Percentiles rank a stretch among this genome's conserved stretches.
Conservation (phyloP, 2,329 filamentous ascomycete genomes). For the Paecilomyces dactylethromorphus region DNA sequence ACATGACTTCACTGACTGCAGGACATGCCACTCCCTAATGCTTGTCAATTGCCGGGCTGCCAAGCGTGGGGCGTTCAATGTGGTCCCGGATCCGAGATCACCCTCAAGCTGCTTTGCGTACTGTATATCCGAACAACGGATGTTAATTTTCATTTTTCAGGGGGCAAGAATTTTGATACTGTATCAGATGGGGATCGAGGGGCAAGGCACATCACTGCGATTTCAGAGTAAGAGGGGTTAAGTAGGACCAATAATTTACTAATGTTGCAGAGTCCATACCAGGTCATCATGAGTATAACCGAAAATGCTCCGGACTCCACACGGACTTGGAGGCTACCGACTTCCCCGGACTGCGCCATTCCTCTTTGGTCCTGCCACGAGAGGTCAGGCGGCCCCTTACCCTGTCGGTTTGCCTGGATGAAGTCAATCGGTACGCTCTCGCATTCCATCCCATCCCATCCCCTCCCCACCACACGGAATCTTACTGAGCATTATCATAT, state of each 20-base stretch:
- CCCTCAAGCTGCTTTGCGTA: not conserved
- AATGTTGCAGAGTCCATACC: not conserved
- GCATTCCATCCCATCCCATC: not conserved
- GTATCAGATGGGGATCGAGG: not conserved
- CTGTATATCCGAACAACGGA: too few relatives aligned
- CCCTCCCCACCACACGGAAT: too few relatives aligned
- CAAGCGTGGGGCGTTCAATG: not conserved
- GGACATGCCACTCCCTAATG: not conserved
- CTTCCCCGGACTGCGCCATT: conserved; percentile 1
- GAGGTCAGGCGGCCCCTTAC: not conserved
- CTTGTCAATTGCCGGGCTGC: not conserved
- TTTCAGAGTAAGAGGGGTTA: too few relatives aligned
- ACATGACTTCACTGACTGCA: not conserved
- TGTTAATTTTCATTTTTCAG: not conserved
- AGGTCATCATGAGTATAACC: not conserved
- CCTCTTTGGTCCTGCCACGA: not conserved
- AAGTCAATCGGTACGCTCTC: not conserved
- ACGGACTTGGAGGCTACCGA: not conserved
- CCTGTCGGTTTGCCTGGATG: not conserved
- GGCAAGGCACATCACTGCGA: too few relatives aligned
- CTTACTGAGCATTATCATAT: too few relatives aligned
- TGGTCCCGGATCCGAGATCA: not conserved
- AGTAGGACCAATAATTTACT: too few relatives aligned
- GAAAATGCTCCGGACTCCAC: not conserved
- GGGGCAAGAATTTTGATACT: not conserved